phyloP scores from a whole-genome alignment of 139 green algal genomes.

The Picochlorum sp. region DNA sequence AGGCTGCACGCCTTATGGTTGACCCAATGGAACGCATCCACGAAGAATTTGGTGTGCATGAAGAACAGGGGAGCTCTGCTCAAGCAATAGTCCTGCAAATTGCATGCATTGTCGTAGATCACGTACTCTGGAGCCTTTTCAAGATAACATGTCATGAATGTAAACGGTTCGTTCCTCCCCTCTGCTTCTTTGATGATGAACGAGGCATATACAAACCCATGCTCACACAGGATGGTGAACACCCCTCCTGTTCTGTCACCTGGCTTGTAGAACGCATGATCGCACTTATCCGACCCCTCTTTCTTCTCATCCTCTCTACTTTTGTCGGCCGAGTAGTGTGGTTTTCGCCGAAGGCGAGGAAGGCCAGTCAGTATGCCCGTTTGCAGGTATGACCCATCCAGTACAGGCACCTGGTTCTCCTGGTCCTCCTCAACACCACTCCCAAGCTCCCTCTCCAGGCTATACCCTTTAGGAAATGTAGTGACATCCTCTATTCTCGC shows the following conservation, averaged over 20 bases:
- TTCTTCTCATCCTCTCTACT: background rate
- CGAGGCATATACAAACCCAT: background rate
- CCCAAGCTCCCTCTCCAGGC: background rate
- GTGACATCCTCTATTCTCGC: too few relatives aligned
- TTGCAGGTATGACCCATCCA: background rate
- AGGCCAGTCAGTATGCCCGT: background rate
- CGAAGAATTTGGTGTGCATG: background rate
- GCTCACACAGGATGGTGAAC: slow-evolving; percentile 3
- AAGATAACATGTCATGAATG: background rate
- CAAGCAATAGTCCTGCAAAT: slow-evolving; percentile 1
- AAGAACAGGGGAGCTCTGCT: slow-evolving; percentile 1
- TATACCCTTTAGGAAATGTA: background rate
- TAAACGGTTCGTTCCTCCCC: background rate
- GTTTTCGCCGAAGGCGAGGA: background rate
- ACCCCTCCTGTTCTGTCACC: background rate
- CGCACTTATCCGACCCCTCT: background rate
- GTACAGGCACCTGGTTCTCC: background rate
- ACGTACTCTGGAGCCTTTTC: background rate
- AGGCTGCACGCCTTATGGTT: background rate
- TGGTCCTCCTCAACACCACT: background rate
- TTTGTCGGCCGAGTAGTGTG: background rate
- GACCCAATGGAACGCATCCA: background rate
- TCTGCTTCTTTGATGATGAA: slow-evolving; percentile 5
- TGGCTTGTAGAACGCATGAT: background rate
- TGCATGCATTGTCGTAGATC: slow-evolving; percentile 5